Conservation (phyloP, 108 stramenopile species). For the Epithemia pelagica region DNA sequence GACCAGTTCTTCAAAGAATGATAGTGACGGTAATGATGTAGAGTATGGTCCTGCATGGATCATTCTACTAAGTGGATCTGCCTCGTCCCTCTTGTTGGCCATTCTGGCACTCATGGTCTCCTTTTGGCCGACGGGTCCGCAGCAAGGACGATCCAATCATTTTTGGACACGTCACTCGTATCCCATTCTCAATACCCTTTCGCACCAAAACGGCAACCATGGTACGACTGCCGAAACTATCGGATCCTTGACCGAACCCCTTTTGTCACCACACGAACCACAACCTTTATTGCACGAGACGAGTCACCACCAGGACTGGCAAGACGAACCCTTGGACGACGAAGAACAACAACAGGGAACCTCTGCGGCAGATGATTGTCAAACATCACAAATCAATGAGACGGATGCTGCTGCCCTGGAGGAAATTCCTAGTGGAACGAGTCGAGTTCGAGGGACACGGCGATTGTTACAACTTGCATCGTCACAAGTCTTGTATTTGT, state of each 20-base stretch:
- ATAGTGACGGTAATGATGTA: too few species aligned
- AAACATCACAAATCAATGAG: too few species aligned
- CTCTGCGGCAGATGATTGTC: too few species aligned
- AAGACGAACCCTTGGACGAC: background rate
- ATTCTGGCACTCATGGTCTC: constrained; percentile 50
- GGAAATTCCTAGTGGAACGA: too few species aligned
- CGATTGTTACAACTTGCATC: constrained; percentile 72
- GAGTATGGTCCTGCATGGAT: background rate
- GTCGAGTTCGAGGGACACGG: constrained; percentile 57
- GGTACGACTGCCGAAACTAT: too few species aligned
- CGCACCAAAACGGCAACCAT: too few species aligned
- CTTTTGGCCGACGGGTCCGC: constrained; percentile 46
- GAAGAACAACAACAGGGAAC: too few species aligned
- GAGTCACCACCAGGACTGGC: too few species aligned
- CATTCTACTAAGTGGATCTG: background rate
- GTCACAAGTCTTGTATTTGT: constrained; percentile 65
- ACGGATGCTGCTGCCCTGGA: too few species aligned
- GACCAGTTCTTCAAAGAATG: background rate
- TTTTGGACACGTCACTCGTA: background rate
- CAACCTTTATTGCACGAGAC: too few species aligned
- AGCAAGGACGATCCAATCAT: background rate
- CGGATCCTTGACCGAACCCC: background rate
- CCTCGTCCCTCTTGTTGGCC: constrained; percentile 22
- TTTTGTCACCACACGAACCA: background rate
- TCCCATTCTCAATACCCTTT: background rate